Base-by-base conservation (phyloP, 2,329 filamentous ascomycete genomes). In the Meredithiella fracta region DNA sequence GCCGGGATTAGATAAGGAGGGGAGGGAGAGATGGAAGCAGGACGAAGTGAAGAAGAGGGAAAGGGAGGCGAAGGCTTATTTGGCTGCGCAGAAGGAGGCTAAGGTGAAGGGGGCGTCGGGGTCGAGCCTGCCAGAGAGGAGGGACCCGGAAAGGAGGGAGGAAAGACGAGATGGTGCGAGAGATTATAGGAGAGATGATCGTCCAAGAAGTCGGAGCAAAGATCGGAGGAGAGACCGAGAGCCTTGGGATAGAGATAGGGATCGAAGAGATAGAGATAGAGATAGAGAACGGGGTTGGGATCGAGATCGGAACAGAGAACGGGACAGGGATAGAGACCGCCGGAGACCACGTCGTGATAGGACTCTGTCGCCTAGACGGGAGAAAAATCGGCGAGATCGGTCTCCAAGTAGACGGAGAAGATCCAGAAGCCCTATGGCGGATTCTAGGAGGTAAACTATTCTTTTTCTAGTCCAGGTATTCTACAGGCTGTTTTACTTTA, bases 61-160 rank as follows among this genome's bases (percentile, higher is more conserved):
- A 64, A 74, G 74, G 60, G 79, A 82, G 65, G 80, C 80, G 40
- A 82, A 80, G 64, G 78, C 77, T 3, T 83, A 82, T 61, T 68
- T 82, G 38, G 78, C 78, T 5, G 78, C 77, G 2, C 77, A 80
- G 61, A 75, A 77, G 59, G 78, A 81, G 61, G 78, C 79, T 31
- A 72, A 76, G 29, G 73, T 73, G 51, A 81, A 81, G 63, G 78
- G 78, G 7, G 76, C 77, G 1, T 66, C 22, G 14, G 57, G 47
- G 22, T n/a, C 26, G 20, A 34, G 53, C 31, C 22, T 53, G 29
- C 29, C 5, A 34, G 29, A 53, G 65, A 62, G 62, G 58, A 55
- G 55, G n/a, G n/a, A n/a, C n/a, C n/a, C n/a, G n/a, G n/a, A n/a
- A n/a, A n/a, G n/a, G n/a, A n/a, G n/a, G n/a, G n/a, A n/a, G n/a